Conservation (phyloP, 306 rosid genomes). For the Rubus parviflorus region DNA sequence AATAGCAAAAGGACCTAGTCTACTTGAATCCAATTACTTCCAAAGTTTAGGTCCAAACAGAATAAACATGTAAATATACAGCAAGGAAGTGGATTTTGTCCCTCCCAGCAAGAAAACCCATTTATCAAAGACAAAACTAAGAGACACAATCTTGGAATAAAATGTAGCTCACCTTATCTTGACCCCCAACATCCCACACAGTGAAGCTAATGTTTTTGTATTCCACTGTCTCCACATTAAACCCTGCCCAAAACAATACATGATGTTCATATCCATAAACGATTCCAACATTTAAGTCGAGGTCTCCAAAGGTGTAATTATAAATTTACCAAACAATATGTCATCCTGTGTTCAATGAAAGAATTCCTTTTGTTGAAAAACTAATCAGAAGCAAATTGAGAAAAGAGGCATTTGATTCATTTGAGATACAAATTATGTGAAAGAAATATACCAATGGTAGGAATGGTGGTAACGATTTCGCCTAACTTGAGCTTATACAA, state of each 20-base stretch:
- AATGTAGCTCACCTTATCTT: conserved; percentile 43
- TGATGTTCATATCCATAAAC: background rate
- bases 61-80: background rate
- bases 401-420: background rate
- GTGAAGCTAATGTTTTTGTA: conserved; percentile 59
- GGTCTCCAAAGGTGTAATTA: background rate
- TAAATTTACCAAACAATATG: background rate
- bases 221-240: conserved; percentile 58
- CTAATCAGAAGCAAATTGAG: background rate
- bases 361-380: background rate
- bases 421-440: background rate
- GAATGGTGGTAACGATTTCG: conserved; percentile 54
- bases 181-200: conserved; percentile 65
- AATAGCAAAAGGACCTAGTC: background rate
- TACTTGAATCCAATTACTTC: background rate
- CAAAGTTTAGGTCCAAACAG: background rate
- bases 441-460: conserved; percentile 44
- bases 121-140: background rate
- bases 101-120: background rate
- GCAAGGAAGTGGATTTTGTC: background rate
- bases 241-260: conserved; percentile 35
- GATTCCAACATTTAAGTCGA: background rate
- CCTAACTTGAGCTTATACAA: conserved; percentile 58
- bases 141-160: background rate
- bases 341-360: too few species aligned